These are phyloP conservation scores for Fonsecaea nubica DNA, from an alignment of 2,329 filamentous ascomycete species.

Conservation along the genomic window DNA sequence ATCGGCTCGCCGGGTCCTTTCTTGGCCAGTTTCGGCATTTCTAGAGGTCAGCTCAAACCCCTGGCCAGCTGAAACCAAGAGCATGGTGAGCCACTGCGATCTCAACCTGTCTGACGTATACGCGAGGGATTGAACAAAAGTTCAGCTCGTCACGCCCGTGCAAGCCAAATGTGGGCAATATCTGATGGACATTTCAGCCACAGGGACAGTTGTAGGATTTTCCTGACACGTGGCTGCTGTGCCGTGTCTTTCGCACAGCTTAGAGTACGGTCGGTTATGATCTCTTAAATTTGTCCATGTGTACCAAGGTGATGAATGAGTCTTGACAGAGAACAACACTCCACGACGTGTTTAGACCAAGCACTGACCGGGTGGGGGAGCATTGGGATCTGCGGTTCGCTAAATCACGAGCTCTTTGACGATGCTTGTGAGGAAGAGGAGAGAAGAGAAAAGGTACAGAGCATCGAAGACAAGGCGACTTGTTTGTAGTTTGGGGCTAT, in stretches of 20 bases:
- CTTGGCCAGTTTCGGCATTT: conserved; percentile 13
- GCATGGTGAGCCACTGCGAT: not conserved
- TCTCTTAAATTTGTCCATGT: not conserved
- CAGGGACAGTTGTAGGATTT: not conserved
- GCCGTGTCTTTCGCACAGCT: not conserved
- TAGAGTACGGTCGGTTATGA: not conserved
- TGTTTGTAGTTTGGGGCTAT: not conserved
- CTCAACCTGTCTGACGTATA: not conserved
- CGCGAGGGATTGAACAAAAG: conserved; percentile 19
- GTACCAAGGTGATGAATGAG: not conserved
- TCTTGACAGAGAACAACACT: not conserved
- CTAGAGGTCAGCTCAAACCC: conserved; percentile 12
- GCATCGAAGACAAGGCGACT: not conserved
- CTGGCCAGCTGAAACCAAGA: conserved; percentile 13
- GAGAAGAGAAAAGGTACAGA: not conserved
- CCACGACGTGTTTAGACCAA: not conserved
- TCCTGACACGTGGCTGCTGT: not conserved
- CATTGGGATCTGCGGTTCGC: not conserved
- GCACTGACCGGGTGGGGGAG: not conserved
- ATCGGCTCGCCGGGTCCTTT: not conserved
- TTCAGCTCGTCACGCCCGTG: conserved; percentile 1
- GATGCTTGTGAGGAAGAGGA: not conserved
- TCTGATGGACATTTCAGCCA: not conserved
- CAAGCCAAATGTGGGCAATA: not conserved
- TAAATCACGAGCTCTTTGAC: not conserved